Base-by-base conservation (phyloP, 169 alveolate genomes). In the Plasmodium yoelii region DNA sequence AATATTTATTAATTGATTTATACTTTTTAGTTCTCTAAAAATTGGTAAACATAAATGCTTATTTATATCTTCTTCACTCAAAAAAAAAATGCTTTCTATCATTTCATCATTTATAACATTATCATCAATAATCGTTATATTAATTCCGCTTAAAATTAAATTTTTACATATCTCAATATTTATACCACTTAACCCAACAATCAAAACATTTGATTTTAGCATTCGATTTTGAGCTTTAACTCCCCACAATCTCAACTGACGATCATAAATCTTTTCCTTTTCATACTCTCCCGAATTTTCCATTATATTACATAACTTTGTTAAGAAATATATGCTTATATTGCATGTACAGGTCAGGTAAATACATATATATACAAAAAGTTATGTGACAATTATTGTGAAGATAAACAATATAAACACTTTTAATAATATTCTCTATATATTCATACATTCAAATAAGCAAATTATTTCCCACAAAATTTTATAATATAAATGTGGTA, bases 221-320 rank as follows among this genome's bases (percentile, higher is more conserved):
- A 61, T 65, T 13, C 87, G 77, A 53, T 92, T 90, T 53, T 93
- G 96, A 2, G 93, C 95, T 59, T 93, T 89, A n/a, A 93, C 88
- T 8, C 96, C 96, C 96, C 96, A 93, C 42, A 93, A 92, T 22
- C 96, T 73, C 34, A 93, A 88, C 91, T 93, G 96, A 8, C 96
- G 91, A 69, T 93, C 96, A 68, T 87, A 93, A 19, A 93, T 57
- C 77, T 64, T 71, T 59, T 80, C 80, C 39, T 80, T 80, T 55
- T 80, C 82, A 69, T 67, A 74, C 47, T 68, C 84, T 13, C 42
- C 72, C 13, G 9, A 67, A 65, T 73, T 19, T 92, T 93, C 49
- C 88, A 57, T 65, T 65, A 6, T 65, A 34, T 34, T 34, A 34
- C 42, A 0, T 34, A 34, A 34, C 42, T 34, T 34, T 34, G 42